Evolutionary conservation across 768 basidiomycete species (phyloP).

Genomic region (Atractiella rhizophila): DNA sequence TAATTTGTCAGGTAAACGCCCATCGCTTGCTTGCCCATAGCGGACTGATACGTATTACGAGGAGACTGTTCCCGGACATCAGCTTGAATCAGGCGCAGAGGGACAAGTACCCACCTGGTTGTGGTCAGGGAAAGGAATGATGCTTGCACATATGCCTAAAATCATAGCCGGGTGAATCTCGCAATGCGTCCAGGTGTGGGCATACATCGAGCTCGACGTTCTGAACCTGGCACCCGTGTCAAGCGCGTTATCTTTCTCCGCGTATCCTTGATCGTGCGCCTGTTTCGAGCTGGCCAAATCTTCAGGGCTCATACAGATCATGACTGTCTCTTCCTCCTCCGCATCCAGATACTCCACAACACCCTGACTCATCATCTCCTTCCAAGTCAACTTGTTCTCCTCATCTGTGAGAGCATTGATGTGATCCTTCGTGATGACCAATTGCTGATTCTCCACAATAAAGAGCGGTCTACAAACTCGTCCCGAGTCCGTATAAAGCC

Average conservation of each 20-base stretch:
- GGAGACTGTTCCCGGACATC: slow-evolving; percentile 39
- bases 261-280: slow-evolving; percentile 22
- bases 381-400: slow-evolving; percentile 52
- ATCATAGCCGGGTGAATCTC: slow-evolving; percentile 99
- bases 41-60: slow-evolving; percentile 98
- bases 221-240: slow-evolving; percentile 76
- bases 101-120: slow-evolving; percentile 46
- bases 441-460: slow-evolving; percentile 54
- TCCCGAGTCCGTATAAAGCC: slow-evolving; percentile 87
- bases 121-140: slow-evolving; percentile 98
- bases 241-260: slow-evolving; percentile 33
- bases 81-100: background rate
- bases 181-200: slow-evolving; percentile 92
- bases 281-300: slow-evolving; percentile 52
- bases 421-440: slow-evolving; percentile 60
- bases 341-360: slow-evolving; percentile 86
- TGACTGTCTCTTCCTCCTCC: slow-evolving; percentile 96
- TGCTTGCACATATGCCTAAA: slow-evolving; percentile 88
- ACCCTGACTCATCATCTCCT: slow-evolving; percentile 56
- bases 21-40: slow-evolving; percentile 99
- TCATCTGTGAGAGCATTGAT: slow-evolving; percentile 37
- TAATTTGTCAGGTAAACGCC: slow-evolving; percentile 96
- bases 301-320: slow-evolving; percentile 97
- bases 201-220: slow-evolving; percentile 36
- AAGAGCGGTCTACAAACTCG: slow-evolving; percentile 91